phyloP scores from a whole-genome alignment of 129 eudicot species.

The Tagetes erecta region DNA sequence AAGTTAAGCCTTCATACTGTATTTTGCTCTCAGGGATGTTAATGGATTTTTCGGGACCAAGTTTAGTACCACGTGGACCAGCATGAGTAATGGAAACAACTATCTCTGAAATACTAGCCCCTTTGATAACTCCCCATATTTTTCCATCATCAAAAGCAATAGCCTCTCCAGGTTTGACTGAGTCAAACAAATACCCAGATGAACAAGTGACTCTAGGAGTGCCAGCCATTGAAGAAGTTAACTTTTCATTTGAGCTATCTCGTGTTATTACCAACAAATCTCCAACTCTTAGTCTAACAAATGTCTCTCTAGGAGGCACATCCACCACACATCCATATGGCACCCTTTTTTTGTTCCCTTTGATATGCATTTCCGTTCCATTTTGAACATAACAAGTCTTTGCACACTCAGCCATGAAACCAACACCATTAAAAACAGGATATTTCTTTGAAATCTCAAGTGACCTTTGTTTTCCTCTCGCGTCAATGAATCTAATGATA shows the following conservation, averaged over 20 bases:
- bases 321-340: conserved; percentile 54
- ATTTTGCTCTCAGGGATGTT: conserved; percentile 76
- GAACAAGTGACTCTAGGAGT: conserved; percentile 64
- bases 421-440: conserved; percentile 59
- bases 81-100: conserved; percentile 74
- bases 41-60: conserved; percentile 75
- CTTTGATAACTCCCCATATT: conserved; percentile 78
- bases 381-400: conserved; percentile 56
- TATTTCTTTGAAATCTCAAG: conserved; percentile 51
- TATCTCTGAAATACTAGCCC: conserved; percentile 62
- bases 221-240: conserved; percentile 32
- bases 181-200: conserved; percentile 74
- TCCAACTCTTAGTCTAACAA: conserved; percentile 59
- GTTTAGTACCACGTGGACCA: conserved; percentile 61
- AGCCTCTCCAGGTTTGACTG: conserved; percentile 79
- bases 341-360: conserved; percentile 45
- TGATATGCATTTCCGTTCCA: conserved; percentile 48
- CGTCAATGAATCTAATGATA: conserved; percentile 53
- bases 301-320: conserved; percentile 58
- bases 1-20: conserved; percentile 70
- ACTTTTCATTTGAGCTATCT: conserved; percentile 46
- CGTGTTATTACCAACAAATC: conserved; percentile 65
- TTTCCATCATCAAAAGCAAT: conserved; percentile 85
- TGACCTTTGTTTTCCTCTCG: conserved; percentile 59
- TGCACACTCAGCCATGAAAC: conserved; percentile 65